phyloP scores from a whole-genome alignment of 495 filamentous ascomycete genomes.

The Xylaria telfairii region DNA sequence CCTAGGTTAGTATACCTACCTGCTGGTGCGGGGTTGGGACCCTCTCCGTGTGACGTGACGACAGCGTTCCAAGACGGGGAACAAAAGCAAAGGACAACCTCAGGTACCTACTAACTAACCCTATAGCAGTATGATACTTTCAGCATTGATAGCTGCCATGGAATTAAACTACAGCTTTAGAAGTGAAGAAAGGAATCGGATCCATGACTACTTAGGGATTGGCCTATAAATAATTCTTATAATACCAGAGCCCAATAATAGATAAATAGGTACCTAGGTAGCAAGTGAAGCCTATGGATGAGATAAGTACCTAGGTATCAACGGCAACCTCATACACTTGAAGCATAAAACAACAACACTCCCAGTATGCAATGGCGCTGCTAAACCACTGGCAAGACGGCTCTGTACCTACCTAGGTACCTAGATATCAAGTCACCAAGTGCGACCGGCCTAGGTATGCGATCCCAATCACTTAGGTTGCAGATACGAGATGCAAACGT shows the following conservation, averaged over 20 bases:
- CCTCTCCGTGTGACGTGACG: constrained; percentile 13
- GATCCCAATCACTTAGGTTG: constrained; percentile 4
- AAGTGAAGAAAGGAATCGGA: neutral
- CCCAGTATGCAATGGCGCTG: neutral
- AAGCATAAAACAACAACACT: neutral
- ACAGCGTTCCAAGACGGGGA: constrained; percentile 7
- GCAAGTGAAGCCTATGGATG: too few relatives aligned
- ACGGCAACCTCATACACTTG: neutral
- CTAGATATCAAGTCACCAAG: neutral
- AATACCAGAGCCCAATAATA: too few relatives aligned
- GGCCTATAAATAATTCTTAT: too few relatives aligned
- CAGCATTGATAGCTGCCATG: too few relatives aligned
- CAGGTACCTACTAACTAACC: neutral
- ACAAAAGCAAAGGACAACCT: neutral
- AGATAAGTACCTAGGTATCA: too few relatives aligned
- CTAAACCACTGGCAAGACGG: neutral
- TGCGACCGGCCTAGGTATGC: neutral
- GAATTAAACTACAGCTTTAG: neutral
- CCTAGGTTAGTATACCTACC: neutral
- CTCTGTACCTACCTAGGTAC: too few relatives aligned
- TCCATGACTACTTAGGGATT: too few relatives aligned
- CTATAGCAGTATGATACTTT: too few relatives aligned
- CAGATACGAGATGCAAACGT: constrained; percentile 21
- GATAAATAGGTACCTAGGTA: too few relatives aligned
- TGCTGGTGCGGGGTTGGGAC: constrained; percentile 18